Evolutionary conservation across 148 eudicot species (phyloP).

Genomic region (Rhododendron ovatum): DNA sequence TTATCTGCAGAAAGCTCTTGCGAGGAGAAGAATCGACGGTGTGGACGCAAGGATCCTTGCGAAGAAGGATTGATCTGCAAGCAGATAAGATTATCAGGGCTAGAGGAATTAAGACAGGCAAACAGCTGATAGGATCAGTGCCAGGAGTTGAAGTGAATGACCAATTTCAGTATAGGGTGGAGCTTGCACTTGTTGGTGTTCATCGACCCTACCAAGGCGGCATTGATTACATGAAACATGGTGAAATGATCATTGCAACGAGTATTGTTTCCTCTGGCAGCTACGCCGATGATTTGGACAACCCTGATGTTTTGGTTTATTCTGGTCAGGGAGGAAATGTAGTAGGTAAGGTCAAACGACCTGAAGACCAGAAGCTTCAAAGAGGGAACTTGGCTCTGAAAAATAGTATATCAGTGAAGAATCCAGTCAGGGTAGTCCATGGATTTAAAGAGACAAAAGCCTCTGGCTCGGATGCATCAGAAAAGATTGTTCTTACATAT

Average conservation of each 20-base stretch:
- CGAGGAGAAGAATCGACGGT: constrained; percentile 49
- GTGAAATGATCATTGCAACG: constrained; percentile 36
- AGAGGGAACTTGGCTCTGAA: constrained; percentile 72
- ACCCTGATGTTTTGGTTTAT: constrained; percentile 59
- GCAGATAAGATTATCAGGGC: constrained; percentile 32
- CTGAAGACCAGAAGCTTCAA: constrained; percentile 82
- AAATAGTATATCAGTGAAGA: constrained; percentile 49
- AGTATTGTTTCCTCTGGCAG: constrained; percentile 83
- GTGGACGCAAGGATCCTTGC: constrained; percentile 27
- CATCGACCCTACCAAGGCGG: constrained; percentile 72
- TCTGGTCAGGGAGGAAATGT: constrained; percentile 74
- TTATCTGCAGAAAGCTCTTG: constrained; percentile 56
- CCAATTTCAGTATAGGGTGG: constrained; percentile 71
- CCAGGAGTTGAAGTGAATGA: constrained; percentile 97
- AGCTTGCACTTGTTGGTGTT: constrained; percentile 77
- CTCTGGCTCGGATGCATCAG: constrained; percentile 33
- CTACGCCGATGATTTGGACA: constrained; percentile 57
- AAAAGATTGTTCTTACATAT: constrained; percentile 43
- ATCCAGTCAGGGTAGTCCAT: constrained; percentile 71
- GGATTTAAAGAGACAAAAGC: constrained; percentile 61
- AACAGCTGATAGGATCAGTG: constrained; percentile 43
- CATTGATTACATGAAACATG: constrained; percentile 56
- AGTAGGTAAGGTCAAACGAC: constrained; percentile 40
- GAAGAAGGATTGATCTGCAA: constrained; percentile 23
- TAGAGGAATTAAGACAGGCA: constrained; percentile 35